Evolutionary conservation across 2,329 filamentous ascomycete species (phyloP).

Genomic region (Fusarium albidum): DNA sequence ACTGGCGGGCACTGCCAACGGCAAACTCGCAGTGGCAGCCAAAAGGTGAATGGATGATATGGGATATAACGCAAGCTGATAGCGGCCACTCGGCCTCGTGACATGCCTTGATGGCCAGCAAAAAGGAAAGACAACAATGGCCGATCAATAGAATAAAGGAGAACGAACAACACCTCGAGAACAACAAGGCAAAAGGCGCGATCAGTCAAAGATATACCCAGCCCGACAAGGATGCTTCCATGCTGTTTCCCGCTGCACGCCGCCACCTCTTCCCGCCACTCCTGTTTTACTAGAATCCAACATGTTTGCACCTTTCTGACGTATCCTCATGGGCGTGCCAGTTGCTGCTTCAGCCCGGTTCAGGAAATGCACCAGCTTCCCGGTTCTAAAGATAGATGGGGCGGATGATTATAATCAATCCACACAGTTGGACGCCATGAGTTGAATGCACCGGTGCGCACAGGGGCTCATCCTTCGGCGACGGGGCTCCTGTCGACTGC

Average conservation of each 20-base stretch:
- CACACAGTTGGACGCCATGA: no score
- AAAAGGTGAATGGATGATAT: conserved; percentile 7
- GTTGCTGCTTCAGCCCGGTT: no score
- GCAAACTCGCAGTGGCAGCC: background rate
- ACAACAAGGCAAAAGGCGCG: conserved; percentile 5
- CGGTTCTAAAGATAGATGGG: no score
- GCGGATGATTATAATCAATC: no score
- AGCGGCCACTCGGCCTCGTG: conserved; percentile 4
- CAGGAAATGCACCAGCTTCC: no score
- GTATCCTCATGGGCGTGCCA: background rate
- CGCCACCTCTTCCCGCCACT: conserved; percentile 18
- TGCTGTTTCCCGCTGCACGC: conserved; percentile 33
- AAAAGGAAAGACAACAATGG: conserved; percentile 1
- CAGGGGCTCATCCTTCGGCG: background rate
- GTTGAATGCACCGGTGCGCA: background rate
- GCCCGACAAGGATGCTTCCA: conserved; percentile 25
- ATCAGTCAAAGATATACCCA: conserved; percentile 10
- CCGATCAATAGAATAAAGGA: background rate
- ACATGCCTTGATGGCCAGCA: background rate
- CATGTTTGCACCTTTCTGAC: conserved; percentile 5
- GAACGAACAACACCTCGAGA: background rate
- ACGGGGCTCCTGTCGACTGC: background rate
- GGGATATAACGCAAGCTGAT: background rate
- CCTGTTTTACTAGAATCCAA: background rate
- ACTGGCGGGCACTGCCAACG: conserved; percentile 6